Evolutionary conservation across 345 rosid genomes (phyloP).

Genomic region (Toxicodendron radicans): DNA sequence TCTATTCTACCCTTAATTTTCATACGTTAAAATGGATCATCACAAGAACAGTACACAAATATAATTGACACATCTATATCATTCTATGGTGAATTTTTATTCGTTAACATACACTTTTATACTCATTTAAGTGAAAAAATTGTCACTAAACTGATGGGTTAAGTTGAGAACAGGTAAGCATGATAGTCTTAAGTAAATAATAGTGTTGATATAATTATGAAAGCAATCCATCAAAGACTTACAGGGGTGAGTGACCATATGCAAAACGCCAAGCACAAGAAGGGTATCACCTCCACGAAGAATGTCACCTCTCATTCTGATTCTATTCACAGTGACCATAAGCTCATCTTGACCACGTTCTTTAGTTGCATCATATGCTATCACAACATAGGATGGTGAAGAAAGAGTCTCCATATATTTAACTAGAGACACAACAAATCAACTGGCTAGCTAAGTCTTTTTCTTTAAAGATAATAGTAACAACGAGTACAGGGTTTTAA

Average conservation of each 20-base stretch:
- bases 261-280: constrained; percentile 52
- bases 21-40: no score
- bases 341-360: constrained; percentile 45
- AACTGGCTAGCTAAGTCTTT: neutral
- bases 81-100: no score
- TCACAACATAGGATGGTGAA: constrained; percentile 39
- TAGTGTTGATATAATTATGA: neutral
- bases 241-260: constrained; percentile 54
- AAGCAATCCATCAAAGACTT: constrained; percentile 24
- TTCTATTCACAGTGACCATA: constrained; percentile 25
- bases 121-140: no score
- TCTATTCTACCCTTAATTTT: no score
- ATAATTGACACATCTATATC: no score
- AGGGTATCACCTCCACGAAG: constrained; percentile 51
- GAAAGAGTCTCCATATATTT: constrained; percentile 35
- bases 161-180: neutral
- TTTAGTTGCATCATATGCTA: constrained; percentile 60
- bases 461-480: no score
- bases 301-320: constrained; percentile 46
- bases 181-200: neutral
- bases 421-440: neutral
- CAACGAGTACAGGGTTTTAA: no score
- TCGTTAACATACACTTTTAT: no score
- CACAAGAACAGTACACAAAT: no score
- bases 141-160: no score